A percentile compares a stretch with the other conserved stretches of the same genome.
Conservation (phyloP, 768 basidiomycete species). For the Rhizopogon vinicolor region DNA sequence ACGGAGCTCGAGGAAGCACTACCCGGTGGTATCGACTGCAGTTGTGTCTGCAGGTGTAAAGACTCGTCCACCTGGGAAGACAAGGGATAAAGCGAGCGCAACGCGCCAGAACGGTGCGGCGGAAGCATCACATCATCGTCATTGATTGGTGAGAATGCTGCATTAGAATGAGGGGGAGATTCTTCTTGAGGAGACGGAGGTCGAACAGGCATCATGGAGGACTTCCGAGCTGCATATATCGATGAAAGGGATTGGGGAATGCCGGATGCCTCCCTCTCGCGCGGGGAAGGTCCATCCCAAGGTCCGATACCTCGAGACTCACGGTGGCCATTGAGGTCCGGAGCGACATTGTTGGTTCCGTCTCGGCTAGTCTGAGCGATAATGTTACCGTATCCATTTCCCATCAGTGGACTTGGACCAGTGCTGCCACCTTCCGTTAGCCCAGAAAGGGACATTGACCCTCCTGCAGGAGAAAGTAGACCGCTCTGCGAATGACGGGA, state of each 20-base stretch:
- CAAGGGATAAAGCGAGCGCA: conserved; percentile 21
- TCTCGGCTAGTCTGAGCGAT: conserved; percentile 25
- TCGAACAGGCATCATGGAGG: conserved; percentile 14
- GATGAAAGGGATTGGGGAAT: conserved; percentile 19
- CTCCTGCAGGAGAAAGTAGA: conserved; percentile 15
- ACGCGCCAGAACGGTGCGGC: conserved; percentile 22
- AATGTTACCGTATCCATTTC: conserved; percentile 19
- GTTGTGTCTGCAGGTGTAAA: conserved; percentile 11
- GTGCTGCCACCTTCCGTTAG: conserved; percentile 11
- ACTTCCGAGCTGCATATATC: conserved; percentile 23
- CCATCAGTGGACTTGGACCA: conserved; percentile 16
- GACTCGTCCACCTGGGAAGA: conserved; percentile 22
- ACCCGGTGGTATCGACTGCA: conserved; percentile 31
- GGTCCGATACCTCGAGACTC: conserved; percentile 22
- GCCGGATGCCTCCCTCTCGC: conserved; percentile 23
- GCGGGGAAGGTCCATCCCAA: conserved; percentile 28
- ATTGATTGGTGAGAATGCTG: conserved; percentile 19
- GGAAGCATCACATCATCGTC: conserved; percentile 31
- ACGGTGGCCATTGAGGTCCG: conserved; percentile 4
- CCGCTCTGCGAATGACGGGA: conserved; percentile 22
- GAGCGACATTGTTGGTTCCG: conserved; percentile 6
- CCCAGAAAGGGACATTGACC: conserved; percentile 5
- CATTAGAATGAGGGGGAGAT: conserved; percentile 20
- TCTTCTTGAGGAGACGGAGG: conserved; percentile 21
- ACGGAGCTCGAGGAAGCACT: conserved; percentile 39